Evolutionary conservation across 768 basidiomycete species (phyloP).

Genomic region (Tylopilus subfusipes): DNA sequence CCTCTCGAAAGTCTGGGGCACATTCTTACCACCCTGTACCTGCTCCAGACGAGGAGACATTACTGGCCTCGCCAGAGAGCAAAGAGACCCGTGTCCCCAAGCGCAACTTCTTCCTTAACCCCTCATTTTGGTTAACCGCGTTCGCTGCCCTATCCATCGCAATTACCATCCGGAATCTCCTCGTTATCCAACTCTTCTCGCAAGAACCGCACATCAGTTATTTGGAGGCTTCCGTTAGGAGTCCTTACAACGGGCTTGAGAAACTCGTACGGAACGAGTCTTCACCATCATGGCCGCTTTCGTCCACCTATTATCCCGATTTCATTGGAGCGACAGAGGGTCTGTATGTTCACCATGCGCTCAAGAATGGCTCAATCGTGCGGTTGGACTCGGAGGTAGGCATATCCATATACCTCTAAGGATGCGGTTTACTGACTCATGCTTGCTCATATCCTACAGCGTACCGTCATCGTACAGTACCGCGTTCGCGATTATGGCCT

Average conservation of each 20-base stretch:
- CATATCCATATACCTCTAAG: neutral
- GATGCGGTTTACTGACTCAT: neutral
- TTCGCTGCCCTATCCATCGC: constrained; percentile 18
- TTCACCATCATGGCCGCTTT: constrained; percentile 27
- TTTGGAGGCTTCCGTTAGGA: constrained; percentile 13
- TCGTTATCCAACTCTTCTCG: constrained; percentile 9
- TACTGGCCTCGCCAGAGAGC: neutral
- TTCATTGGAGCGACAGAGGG: constrained; percentile 18
- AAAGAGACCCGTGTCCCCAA: neutral
- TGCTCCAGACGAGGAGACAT: constrained; percentile 16
- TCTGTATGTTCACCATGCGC: constrained; percentile 1
- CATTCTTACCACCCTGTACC: constrained; percentile 16
- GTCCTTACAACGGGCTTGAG: constrained; percentile 24
- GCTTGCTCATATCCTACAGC: constrained; percentile 1
- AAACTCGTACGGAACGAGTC: constrained; percentile 24
- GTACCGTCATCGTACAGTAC: constrained; percentile 18
- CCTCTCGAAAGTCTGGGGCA: neutral
- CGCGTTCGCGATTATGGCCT: constrained; percentile 26
- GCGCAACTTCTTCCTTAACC: constrained; percentile 4
- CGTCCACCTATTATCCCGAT: constrained; percentile 20
- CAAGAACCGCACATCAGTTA: neutral
- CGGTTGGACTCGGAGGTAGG: constrained; percentile 18
- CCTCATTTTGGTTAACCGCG: constrained; percentile 19
- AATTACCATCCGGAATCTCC: constrained; percentile 19
- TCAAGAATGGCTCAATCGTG: constrained; percentile 21